These are phyloP conservation scores for Centaurea solstitialis DNA, from an alignment of 129 eudicot species.

Conservation along the genomic window DNA sequence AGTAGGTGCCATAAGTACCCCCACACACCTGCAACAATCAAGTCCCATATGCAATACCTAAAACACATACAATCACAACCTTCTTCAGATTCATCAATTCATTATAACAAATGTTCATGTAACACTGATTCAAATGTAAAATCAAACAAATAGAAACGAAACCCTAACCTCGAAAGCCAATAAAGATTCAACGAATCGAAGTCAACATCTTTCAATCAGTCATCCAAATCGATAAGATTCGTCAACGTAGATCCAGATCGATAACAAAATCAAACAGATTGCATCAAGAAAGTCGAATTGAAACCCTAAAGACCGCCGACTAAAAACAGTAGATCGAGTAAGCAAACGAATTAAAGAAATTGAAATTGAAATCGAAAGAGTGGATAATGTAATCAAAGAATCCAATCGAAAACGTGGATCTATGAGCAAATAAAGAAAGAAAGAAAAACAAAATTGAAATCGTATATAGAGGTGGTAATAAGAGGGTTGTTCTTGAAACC, in stretches of 20 bases:
- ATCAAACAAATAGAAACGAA: background rate
- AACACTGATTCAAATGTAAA: background rate
- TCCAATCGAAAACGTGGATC: conserved; percentile 44
- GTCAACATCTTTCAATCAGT: background rate
- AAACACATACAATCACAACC: background rate
- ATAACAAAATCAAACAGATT: no score
- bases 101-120: background rate
- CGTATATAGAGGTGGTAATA: background rate
- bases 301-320: conserved; percentile 27
- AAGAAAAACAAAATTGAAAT: background rate
- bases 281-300: no score
- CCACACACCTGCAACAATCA: conserved; percentile 45
- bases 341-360: background rate
- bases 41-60: background rate
- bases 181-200: background rate
- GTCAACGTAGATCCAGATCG: conserved; percentile 14
- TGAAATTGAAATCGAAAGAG: conserved; percentile 1
- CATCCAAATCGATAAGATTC: background rate
- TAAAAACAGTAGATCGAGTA: background rate
- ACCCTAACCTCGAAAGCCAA: background rate
- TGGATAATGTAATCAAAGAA: conserved; percentile 13
- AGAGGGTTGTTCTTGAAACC: conserved; percentile 35
- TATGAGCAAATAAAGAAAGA: conserved; percentile 3
- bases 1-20: conserved; percentile 70
- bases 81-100: background rate